These are phyloP conservation scores for Xylaria hypoxylon DNA, from an alignment of 2,329 filamentous ascomycete genomes.

Conservation along the genomic window DNA sequence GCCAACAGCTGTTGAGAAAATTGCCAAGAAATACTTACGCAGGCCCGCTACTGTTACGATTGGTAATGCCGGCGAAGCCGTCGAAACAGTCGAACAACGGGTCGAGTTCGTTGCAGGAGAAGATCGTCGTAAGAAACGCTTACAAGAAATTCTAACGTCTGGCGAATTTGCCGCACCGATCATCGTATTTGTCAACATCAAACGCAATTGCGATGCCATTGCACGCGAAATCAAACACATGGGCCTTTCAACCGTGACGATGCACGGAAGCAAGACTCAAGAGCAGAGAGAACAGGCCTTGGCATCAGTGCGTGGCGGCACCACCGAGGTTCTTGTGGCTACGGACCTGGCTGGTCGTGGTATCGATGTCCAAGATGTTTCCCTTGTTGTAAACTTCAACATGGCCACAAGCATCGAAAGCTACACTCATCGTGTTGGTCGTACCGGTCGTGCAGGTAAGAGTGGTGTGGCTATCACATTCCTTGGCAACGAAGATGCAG, in stretches of 20 bases:
- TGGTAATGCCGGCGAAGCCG: slow-evolving; percentile 92
- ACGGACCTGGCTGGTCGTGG: slow-evolving; percentile 95
- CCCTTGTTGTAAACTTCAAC: slow-evolving; percentile 97
- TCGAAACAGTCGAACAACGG: slow-evolving; percentile 97
- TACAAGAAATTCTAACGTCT: slow-evolving; percentile 88
- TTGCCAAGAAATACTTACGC: slow-evolving; percentile 95
- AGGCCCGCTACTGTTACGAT: slow-evolving; percentile 95
- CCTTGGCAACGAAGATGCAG: slow-evolving; percentile 87
- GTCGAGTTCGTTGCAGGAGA: slow-evolving; percentile 92
- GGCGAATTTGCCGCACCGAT: slow-evolving; percentile 87
- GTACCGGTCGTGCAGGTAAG: slow-evolving; percentile 97
- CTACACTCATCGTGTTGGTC: slow-evolving; percentile 96
- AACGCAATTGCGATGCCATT: slow-evolving; percentile 96
- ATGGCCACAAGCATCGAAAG: slow-evolving; percentile 94
- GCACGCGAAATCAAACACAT: slow-evolving; percentile 93
- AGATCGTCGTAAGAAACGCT: slow-evolving; percentile 95
- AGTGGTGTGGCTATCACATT: slow-evolving; percentile 97
- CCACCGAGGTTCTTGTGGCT: slow-evolving; percentile 89
- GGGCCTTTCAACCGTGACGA: slow-evolving; percentile 88
- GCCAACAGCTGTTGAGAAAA: slow-evolving; percentile 90
- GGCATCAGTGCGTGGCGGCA: slow-evolving; percentile 81
- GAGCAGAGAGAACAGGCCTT: slow-evolving; percentile 96
- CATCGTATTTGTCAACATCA: slow-evolving; percentile 99
- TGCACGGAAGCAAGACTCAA: slow-evolving; percentile 97
- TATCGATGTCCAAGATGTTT: slow-evolving; percentile 97